Evolutionary conservation across 2,329 filamentous ascomycete species (phyloP), one percentile per base, ranked within the genome.

Genomic region (Aspergillus arachidicola): DNA sequence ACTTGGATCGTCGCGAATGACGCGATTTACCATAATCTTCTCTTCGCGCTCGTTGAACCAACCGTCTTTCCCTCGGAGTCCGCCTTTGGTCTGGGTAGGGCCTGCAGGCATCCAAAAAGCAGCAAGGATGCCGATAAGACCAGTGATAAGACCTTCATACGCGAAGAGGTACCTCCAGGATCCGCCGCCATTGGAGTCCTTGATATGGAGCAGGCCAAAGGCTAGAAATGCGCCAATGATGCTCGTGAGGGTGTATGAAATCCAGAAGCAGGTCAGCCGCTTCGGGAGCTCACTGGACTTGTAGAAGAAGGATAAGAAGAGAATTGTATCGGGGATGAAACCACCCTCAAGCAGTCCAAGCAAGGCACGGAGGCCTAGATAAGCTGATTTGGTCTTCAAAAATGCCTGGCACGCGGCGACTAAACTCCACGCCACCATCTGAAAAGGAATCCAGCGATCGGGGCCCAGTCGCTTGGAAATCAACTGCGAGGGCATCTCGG

Each of bases 41-140:
- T 90, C 88, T 71, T 91, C 85, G 0, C 83, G 80, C 70, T 89
- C 87, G 0, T 78, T 84, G 72, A 89, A 89, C 88, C 87, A 89
- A 4, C 88, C 87, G 32, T 81, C 65, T 36, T 85, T 85, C 4
- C 85, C 84, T 59, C 84, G 86, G 63, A 91, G 82, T 46, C 81
- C 75, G n/a, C 83, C 82, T 21, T 82, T 84, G 7, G 89, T 92
- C 58, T 86, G 82, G 0, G 86, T 88, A 0, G 89, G 73, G 74
- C 2, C 71, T 71, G 16, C 75, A 74, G 1, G 80, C 78, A 1
- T 81, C 69, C 7, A 81, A 66, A 10, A 81, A 66, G 11, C 77
- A 71, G 62, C 80, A 85, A 86, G 83, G 83, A 87, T 1, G 80
- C 83, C 0, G 82, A 84, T 85, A 83, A 59, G 81, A 73, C 1